phyloP scores from a whole-genome alignment of 2,329 filamentous ascomycete species.

The Alternaria alternata region DNA sequence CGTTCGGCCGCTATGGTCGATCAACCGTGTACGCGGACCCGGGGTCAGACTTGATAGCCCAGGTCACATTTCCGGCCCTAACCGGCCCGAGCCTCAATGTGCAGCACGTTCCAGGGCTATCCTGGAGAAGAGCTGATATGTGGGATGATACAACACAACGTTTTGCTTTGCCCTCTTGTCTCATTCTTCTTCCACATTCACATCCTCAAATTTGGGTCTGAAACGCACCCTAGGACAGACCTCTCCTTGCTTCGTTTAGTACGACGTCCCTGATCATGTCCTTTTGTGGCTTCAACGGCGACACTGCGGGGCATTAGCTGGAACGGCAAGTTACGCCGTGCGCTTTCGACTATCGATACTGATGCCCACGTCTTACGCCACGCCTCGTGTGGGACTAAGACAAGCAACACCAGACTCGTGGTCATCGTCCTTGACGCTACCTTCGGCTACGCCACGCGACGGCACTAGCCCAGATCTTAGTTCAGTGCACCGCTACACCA shows the following conservation, averaged over 20 bases:
- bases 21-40: conserved; percentile 35
- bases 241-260: conserved; percentile 19
- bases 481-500: conserved; percentile 17
- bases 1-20: conserved; percentile 36
- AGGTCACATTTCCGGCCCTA: conserved; percentile 38
- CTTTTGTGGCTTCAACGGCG: conserved; percentile 5
- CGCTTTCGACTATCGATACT: conserved; percentile 10
- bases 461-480: conserved; percentile 22
- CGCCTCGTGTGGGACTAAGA: conserved; percentile 17
- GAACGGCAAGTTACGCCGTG: conserved; percentile 12
- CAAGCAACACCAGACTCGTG: conserved; percentile 20
- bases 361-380: conserved; percentile 15
- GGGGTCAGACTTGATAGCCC: conserved; percentile 26
- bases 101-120: conserved; percentile 30
- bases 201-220: conserved; percentile 1
- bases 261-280: conserved; percentile 9
- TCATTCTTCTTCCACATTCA: background rate
- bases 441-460: conserved; percentile 20
- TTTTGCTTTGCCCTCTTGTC: conserved; percentile 17
- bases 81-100: conserved; percentile 41
- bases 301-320: conserved; percentile 6
- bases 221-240: conserved; percentile 7
- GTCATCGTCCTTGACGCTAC: conserved; percentile 14
- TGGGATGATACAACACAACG: conserved; percentile 18
- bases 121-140: conserved; percentile 12